A percentile compares a stretch with the other conserved stretches of the same genome.
These are phyloP conservation scores for Daldinia sp. DNA, from an alignment of 2,329 filamentous ascomycete species.

Conservation along the genomic window DNA sequence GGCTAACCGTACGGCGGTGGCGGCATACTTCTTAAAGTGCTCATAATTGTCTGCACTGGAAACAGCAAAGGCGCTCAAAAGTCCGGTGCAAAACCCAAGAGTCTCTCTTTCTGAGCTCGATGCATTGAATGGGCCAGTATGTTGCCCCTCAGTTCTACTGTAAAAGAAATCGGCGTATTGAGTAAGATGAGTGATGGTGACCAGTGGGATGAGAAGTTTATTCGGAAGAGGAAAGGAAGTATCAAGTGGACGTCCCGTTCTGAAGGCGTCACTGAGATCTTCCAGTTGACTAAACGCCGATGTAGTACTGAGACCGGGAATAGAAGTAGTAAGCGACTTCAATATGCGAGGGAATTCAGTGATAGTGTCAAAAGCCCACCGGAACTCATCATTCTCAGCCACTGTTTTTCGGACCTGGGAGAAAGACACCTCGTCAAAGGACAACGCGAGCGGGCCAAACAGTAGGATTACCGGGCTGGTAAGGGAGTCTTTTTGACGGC, in stretches of 20 bases:
- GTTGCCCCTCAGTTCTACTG: constrained; percentile 12
- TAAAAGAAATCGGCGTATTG: constrained; percentile 25
- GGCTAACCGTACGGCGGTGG: constrained; percentile 50
- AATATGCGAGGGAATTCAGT: constrained; percentile 29
- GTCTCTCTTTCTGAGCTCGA: constrained; percentile 36
- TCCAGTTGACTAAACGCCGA: constrained; percentile 23
- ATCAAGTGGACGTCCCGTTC: constrained; percentile 24
- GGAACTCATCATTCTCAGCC: constrained; percentile 17
- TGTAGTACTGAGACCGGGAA: constrained; percentile 20
- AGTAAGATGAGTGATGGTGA: constrained; percentile 48
- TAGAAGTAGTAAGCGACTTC: constrained; percentile 18
- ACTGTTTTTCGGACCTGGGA: constrained; percentile 26
- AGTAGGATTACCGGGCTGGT: constrained; percentile 24
- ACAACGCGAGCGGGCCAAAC: constrained; percentile 31
- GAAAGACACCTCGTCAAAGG: constrained; percentile 24
- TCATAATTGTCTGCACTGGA: constrained; percentile 42
- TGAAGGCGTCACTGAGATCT: constrained; percentile 24
- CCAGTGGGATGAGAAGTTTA: constrained; percentile 48
- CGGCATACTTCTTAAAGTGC: constrained; percentile 49
- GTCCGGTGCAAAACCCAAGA: constrained; percentile 52
- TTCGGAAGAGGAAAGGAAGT: constrained; percentile 29
- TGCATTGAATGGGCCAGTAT: constrained; percentile 7
- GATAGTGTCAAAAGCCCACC: constrained; percentile 26
- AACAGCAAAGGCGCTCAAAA: constrained; percentile 50
- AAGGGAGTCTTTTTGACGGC: constrained; percentile 14